phyloP scores from a whole-genome alignment of 129 eudicot genomes.

The Pseudognaphalium luteoalbum region DNA sequence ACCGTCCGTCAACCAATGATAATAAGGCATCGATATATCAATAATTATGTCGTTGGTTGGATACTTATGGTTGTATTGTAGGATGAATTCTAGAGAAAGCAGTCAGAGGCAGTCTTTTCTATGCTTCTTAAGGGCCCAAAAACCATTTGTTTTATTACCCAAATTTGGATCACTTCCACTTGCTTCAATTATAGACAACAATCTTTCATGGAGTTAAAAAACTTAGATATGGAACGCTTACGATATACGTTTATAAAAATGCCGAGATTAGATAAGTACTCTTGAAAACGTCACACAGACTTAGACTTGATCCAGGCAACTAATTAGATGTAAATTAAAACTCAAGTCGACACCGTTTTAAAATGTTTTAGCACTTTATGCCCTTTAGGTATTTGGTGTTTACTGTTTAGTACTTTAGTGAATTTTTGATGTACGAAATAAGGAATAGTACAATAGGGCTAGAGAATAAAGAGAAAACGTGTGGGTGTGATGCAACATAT shows the following conservation, averaged over 20 bases:
- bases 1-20: not conserved
- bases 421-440: slow-evolving; percentile 21
- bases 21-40: slow-evolving; percentile 9
- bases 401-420: no score
- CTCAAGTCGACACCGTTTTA: not conserved
- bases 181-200: not conserved
- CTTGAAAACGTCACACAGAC: no score
- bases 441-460: slow-evolving; percentile 32
- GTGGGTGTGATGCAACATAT: slow-evolving; percentile 42
- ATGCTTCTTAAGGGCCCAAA: slow-evolving; percentile 31
- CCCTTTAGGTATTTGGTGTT: no score
- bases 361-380: not conserved
- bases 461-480: slow-evolving; percentile 44
- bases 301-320: no score
- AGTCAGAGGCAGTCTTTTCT: slow-evolving; percentile 28
- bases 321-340: not conserved
- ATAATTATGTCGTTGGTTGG: slow-evolving; percentile 22
- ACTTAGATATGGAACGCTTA: not conserved
- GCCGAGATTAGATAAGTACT: not conserved
- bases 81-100: slow-evolving; percentile 15
- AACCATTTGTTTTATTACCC: slow-evolving; percentile 23
- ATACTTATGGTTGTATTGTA: slow-evolving; percentile 10
- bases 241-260: not conserved
- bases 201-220: not conserved
- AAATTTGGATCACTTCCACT: slow-evolving; percentile 6